These are phyloP conservation scores for Coccinonectria pachysandricola DNA, from an alignment of 2,329 filamentous ascomycete species.

Conservation along the genomic window DNA sequence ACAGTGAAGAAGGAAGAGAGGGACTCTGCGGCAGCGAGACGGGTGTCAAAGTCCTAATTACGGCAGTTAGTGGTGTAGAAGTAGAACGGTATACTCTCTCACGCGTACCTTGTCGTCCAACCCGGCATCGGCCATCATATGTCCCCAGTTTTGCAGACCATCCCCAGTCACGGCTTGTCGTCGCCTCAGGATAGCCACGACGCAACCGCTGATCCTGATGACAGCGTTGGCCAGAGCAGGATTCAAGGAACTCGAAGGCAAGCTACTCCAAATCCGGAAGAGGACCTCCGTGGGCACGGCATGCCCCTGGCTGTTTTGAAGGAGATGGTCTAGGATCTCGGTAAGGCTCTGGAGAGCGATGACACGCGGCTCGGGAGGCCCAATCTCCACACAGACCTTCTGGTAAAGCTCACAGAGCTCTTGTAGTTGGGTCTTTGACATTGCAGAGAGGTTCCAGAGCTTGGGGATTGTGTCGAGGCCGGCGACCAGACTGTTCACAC, in stretches of 20 bases:
- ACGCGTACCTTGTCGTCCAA: constrained; percentile 38
- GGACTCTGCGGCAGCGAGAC: constrained; percentile 48
- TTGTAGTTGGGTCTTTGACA: constrained; percentile 15
- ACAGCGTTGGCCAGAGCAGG: constrained; percentile 40
- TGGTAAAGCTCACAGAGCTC: constrained; percentile 34
- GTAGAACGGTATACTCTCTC: no score
- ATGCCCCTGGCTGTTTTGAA: constrained; percentile 18
- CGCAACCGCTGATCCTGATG: constrained; percentile 35
- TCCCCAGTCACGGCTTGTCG: constrained; percentile 5
- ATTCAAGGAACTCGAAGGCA: constrained; percentile 30
- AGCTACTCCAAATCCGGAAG: constrained; percentile 29
- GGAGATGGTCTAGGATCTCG: constrained; percentile 30
- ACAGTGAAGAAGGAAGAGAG: constrained; percentile 39
- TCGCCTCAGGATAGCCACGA: constrained; percentile 27
- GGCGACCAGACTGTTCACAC: constrained; percentile 26
- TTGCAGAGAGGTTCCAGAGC: constrained; percentile 20
- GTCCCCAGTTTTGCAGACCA: constrained; percentile 33
- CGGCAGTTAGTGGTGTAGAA: no score
- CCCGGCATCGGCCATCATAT: constrained; percentile 38
- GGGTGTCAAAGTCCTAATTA: constrained; percentile 57
- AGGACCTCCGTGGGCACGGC: constrained; percentile 26
- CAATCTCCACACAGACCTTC: constrained; percentile 27
- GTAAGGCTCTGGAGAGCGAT: constrained; percentile 38
- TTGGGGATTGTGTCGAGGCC: constrained; percentile 24
- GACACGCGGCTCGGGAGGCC: constrained; percentile 35